Percentiles rank a stretch among this genome's conserved stretches.
Conservation (phyloP, 1,139 yeast genomes). For the Suhomyces choctaworum region DNA sequence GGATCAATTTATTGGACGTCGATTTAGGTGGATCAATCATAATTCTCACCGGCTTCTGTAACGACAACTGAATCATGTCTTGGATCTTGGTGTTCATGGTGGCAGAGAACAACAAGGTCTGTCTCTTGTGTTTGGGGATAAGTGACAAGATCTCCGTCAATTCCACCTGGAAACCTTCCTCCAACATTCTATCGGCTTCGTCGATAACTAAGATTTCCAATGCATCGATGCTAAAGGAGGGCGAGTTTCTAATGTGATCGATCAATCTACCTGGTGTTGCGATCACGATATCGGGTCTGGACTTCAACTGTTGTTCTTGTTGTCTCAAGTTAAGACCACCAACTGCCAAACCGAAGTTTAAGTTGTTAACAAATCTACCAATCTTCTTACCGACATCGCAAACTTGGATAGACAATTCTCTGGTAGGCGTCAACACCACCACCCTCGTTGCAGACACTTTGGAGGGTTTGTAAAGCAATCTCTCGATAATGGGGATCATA, state of each 20-base stretch:
- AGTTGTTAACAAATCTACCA: constrained; percentile 70
- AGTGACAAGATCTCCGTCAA: constrained; percentile 83
- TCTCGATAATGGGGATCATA: constrained; percentile 91
- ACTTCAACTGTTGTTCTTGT: constrained; percentile 90
- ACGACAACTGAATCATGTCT: constrained; percentile 80
- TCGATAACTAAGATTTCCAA: constrained; percentile 92
- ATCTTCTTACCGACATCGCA: constrained; percentile 88
- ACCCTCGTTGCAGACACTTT: constrained; percentile 87
- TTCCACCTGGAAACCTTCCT: constrained; percentile 97
- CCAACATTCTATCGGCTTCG: constrained; percentile 98
- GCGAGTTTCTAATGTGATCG: constrained; percentile 94
- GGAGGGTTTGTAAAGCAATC: constrained; percentile 84
- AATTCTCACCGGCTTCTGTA: constrained; percentile 86
- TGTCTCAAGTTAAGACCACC: constrained; percentile 95
- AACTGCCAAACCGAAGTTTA: constrained; percentile 89
- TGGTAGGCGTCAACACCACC: constrained; percentile 87
- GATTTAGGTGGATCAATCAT: constrained; percentile 97
- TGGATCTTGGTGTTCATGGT: constrained; percentile 95
- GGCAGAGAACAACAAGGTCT: constrained; percentile 91
- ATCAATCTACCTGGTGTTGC: constrained; percentile 98
- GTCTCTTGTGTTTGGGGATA: constrained; percentile 83
- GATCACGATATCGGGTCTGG: constrained; percentile 92
- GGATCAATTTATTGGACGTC: constrained; percentile 81
- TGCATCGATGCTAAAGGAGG: constrained; percentile 85
- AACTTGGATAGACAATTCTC: constrained; percentile 97